phyloP scores from a whole-genome alignment of 2,329 filamentous ascomycete species.

The Alternaria sp. region DNA sequence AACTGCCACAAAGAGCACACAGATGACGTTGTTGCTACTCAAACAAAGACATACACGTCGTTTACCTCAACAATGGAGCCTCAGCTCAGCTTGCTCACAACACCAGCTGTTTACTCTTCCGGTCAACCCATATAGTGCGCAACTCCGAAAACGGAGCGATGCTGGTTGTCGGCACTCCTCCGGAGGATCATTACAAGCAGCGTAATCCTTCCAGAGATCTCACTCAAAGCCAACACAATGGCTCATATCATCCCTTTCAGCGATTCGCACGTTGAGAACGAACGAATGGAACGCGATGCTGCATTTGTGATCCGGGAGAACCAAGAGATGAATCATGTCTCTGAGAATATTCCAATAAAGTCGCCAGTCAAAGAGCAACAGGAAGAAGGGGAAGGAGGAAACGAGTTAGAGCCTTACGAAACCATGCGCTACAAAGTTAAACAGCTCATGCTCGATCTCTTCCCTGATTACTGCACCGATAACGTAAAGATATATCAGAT shows the following conservation, averaged over 20 bases:
- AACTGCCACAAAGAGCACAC: neutral
- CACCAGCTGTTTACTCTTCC: neutral
- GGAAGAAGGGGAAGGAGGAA: neutral
- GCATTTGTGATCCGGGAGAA: neutral
- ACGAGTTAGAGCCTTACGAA: neutral
- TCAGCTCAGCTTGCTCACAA: neutral
- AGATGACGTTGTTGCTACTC: neutral
- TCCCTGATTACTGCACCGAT: neutral
- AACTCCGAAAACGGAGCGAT: neutral
- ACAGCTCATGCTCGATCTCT: slow-evolving; percentile 3
- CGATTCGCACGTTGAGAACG: neutral
- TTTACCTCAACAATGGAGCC: neutral
- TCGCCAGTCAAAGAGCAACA: neutral
- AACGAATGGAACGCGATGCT: neutral
- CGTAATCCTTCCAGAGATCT: neutral
- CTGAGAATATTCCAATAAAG: too few species aligned
- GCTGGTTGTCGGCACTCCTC: neutral
- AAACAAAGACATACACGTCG: neutral
- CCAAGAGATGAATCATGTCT: neutral
- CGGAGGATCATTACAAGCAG: neutral
- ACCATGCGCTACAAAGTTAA: neutral
- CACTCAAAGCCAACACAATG: neutral
- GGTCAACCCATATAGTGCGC: neutral
- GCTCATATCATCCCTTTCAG: neutral
- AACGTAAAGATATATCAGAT: neutral